Conservation (phyloP, 345 rosid species). For the Excoecaria agallocha region DNA sequence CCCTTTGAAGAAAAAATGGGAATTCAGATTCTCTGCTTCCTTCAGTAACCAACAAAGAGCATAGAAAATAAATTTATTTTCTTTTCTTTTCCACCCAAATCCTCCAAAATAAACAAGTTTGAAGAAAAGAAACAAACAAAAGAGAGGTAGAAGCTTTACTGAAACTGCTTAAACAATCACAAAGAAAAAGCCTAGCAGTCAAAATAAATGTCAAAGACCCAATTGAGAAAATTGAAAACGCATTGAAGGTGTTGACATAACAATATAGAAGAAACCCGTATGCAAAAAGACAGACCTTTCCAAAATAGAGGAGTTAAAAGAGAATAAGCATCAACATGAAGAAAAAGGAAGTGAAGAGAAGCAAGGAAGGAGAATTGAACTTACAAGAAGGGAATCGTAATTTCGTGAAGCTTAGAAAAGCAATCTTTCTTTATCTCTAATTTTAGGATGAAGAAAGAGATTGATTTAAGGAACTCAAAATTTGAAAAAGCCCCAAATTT, state of each 20-base stretch:
- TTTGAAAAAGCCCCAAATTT: slow-evolving; percentile 13
- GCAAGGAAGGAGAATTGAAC: slow-evolving; percentile 34
- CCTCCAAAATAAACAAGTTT: too few relatives aligned
- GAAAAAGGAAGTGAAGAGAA: neutral
- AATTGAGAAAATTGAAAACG: slow-evolving; percentile 25
- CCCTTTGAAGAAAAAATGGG: too few relatives aligned
- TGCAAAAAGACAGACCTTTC: slow-evolving; percentile 31
- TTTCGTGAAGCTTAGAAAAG: slow-evolving; percentile 50
- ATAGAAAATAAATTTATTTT: too few relatives aligned
- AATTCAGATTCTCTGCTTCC: too few relatives aligned
- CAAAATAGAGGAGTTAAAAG: slow-evolving; percentile 2
- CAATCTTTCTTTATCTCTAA: slow-evolving; percentile 9
- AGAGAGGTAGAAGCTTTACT: neutral
- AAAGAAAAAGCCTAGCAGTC: neutral
- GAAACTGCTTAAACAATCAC: slow-evolving; percentile 13
- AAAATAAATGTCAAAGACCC: slow-evolving; percentile 26
- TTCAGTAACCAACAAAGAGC: too few relatives aligned
- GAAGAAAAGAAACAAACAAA: too few relatives aligned
- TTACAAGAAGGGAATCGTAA: slow-evolving; percentile 59
- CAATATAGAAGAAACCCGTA: slow-evolving; percentile 23
- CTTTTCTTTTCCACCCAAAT: too few relatives aligned
- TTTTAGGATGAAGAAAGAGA: slow-evolving; percentile 46
- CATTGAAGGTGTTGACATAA: slow-evolving; percentile 7
- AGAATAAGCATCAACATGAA: slow-evolving; percentile 1
- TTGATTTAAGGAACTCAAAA: slow-evolving; percentile 33